A percentile compares a stretch with the other conserved stretches of the same genome.
Conservation (phyloP, 306 rosid genomes). For the Arachis stenosperma region DNA sequence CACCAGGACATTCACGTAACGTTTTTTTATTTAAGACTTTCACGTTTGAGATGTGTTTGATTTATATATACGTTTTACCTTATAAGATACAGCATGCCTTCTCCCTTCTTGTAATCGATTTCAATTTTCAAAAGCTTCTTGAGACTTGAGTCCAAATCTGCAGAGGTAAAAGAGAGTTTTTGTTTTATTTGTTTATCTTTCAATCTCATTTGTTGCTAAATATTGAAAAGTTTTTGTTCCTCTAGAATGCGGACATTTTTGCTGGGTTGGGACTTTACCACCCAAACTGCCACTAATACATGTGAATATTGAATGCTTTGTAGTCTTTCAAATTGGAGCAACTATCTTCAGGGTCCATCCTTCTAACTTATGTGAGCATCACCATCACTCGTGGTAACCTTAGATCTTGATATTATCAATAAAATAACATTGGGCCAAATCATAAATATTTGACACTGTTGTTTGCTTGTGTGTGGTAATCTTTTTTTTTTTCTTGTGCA, state of each 20-base stretch:
- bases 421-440: constrained; percentile 24
- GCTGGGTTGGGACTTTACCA: constrained; percentile 58
- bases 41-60: no score
- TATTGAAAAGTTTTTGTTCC: constrained; percentile 30
- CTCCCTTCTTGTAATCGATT: no score
- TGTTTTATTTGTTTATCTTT: neutral
- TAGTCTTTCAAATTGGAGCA: constrained; percentile 21
- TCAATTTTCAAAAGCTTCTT: no score
- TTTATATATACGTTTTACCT: no score
- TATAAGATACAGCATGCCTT: no score
- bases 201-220: constrained; percentile 22
- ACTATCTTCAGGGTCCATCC: constrained; percentile 4
- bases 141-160: neutral
- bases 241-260: constrained; percentile 65
- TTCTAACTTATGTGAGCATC: constrained; percentile 6
- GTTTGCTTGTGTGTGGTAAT: no score
- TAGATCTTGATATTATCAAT: constrained; percentile 18
- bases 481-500: constrained; percentile 13
- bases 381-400: constrained; percentile 19
- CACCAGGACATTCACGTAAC: no score
- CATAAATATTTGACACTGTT: constrained; percentile 4
- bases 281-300: constrained; percentile 48
- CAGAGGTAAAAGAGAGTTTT: constrained; percentile 55
- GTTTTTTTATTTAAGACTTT: no score
- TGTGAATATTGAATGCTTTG: constrained; percentile 38